phyloP scores from a whole-genome alignment of 345 rosid species.

The Cardiospermum halicacabum region DNA sequence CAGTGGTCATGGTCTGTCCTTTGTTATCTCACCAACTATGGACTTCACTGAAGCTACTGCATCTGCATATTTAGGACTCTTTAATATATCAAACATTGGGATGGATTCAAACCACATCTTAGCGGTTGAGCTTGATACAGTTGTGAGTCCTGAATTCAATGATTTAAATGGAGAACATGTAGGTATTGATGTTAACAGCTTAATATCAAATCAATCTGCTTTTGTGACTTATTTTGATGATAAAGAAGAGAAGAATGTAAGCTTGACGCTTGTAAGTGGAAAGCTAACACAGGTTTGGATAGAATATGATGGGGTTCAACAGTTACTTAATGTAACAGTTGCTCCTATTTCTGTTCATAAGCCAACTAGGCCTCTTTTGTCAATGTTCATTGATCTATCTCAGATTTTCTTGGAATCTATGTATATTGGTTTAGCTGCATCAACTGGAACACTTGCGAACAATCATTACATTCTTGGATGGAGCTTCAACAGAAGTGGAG shows the following conservation, averaged over 20 bases:
- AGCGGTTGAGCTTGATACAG: constrained; percentile 47
- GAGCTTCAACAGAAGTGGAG: constrained; percentile 49
- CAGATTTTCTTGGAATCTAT: constrained; percentile 23
- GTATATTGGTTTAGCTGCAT: constrained; percentile 47
- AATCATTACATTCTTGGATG: constrained; percentile 50
- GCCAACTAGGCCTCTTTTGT: constrained; percentile 46
- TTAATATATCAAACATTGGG: constrained; percentile 34
- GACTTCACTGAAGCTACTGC: constrained; percentile 5
- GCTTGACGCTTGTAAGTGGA: constrained; percentile 34
- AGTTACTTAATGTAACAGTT: constrained; percentile 37
- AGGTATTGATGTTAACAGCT: constrained; percentile 47
- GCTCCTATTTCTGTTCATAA: constrained; percentile 27
- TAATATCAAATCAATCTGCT: constrained; percentile 28
- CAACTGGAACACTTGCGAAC: constrained; percentile 34
- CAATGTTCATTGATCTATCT: constrained; percentile 34
- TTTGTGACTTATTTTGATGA: constrained; percentile 34
- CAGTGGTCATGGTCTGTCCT: constrained; percentile 18
- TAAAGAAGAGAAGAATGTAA: constrained; percentile 17
- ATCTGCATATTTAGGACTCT: constrained; percentile 25
- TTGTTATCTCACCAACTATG: constrained; percentile 15
- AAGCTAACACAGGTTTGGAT: constrained; percentile 46
- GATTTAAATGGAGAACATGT: constrained; percentile 56
- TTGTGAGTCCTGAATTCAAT: constrained; percentile 27
- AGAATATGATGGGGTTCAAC: constrained; percentile 38
- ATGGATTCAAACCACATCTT: constrained; percentile 35